Base-by-base conservation (phyloP, 148 eudicot genomes). In the Diospyros lotus region DNA sequence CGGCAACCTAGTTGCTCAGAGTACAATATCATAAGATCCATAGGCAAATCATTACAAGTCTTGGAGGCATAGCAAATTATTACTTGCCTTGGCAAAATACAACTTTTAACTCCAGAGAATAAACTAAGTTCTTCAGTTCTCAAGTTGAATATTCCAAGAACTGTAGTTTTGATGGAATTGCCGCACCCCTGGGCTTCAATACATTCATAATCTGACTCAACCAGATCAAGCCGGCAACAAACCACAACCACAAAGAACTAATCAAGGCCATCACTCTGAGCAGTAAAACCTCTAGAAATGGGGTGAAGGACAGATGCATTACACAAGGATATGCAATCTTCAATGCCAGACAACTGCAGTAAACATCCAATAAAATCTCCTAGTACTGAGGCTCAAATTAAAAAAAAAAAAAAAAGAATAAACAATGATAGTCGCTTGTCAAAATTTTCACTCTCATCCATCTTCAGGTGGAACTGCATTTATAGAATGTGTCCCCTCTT, bases 151-250 rank as follows among this genome's bases (percentile, higher is more conserved):
- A 50, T 39, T 69, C 61, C 74, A 68, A 48, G 43, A 4, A 67
- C 48, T 48, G 38, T 18, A 18, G 56, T 11, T 18, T 5, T 18
- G n/a, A 48, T 68, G 41, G 4, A 68, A 10, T 18, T 4, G 70
- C 41, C 3, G 70, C 54, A 67, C 55, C 70, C n/a, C 14, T n/a
- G 10, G 71, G 42, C 42, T 2, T 12, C 38, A 9, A 3, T 62
- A 64, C 61, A 63, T 71, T 50, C 59, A 70, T 6, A 60, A 13
- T 64, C 17, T 5, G 62, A 62, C 41, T 55, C 65, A 55, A 39
- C 17, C 58, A 54, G 44, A 14, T 15, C 44, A 39, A 5, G 13
- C 40, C 4, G 15, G 45, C 71, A 9, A 40, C 72, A 78, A 62
- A 50, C 14, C 18, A 17, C 43, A 18, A 14, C 40, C 15, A 5